Evolutionary conservation across 192 early-diverging fungal species (phyloP).

Genomic region (Irineochytrium annulatum): DNA sequence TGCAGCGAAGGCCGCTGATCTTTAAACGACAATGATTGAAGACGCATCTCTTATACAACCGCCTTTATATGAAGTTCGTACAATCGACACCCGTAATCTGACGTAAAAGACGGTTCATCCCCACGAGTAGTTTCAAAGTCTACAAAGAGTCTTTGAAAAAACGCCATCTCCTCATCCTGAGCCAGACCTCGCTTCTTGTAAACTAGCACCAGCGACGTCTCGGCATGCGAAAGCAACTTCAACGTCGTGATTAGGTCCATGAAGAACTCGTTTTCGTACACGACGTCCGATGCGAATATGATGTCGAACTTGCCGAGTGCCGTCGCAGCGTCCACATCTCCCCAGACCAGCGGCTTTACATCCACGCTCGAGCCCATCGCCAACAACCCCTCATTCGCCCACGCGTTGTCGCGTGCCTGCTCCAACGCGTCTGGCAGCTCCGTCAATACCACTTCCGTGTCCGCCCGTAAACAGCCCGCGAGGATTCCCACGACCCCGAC

Average conservation of each 20-base stretch:
- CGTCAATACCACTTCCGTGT: neutral
- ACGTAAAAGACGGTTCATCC: too few relatives aligned
- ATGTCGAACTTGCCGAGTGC: conserved; percentile 9
- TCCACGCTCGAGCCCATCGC: neutral
- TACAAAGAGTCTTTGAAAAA: conserved; percentile 1
- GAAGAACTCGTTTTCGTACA: conserved; percentile 21
- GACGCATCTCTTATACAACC: too few relatives aligned
- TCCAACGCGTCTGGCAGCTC: conserved; percentile 15
- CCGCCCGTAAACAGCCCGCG: neutral
- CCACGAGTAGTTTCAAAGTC: too few relatives aligned
- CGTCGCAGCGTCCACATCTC: neutral
- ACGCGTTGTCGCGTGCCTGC: conserved; percentile 3
- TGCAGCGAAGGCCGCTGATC: too few relatives aligned
- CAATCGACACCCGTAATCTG: too few relatives aligned
- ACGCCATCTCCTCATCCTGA: conserved; percentile 6
- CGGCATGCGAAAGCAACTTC: neutral
- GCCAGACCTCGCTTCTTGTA: conserved; percentile 17
- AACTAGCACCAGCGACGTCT: conserved; percentile 13
- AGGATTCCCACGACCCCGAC: conserved; percentile 14
- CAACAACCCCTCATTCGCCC: neutral
- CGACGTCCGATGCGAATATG: conserved; percentile 22
- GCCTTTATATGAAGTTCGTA: too few relatives aligned
- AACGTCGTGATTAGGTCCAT: conserved; percentile 10
- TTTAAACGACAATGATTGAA: too few relatives aligned
- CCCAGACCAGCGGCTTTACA: conserved; percentile 4